These are phyloP conservation scores for Aspergillus campestris DNA, from an alignment of 495 filamentous ascomycete genomes.

Conservation along the genomic window DNA sequence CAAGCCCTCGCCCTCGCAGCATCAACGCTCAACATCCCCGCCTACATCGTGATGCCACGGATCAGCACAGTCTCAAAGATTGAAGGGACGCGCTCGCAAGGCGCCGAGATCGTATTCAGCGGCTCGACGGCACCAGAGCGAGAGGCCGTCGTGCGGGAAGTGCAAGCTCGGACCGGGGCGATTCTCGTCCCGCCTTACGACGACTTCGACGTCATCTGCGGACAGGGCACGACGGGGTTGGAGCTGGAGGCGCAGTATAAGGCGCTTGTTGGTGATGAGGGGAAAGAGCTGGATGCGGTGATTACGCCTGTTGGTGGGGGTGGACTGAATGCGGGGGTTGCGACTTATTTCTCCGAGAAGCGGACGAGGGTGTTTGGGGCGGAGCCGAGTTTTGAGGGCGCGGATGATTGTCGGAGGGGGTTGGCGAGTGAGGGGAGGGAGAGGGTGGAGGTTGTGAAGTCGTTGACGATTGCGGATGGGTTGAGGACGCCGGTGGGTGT, in stretches of 20 bases:
- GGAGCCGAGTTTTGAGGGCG: slow-evolving; percentile 77
- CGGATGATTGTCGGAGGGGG: slow-evolving; percentile 70
- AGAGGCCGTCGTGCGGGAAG: slow-evolving; percentile 60
- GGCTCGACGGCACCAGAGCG: slow-evolving; percentile 74
- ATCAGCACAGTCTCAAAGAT: slow-evolving; percentile 83
- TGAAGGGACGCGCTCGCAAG: slow-evolving; percentile 65
- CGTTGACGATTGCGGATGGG: slow-evolving; percentile 84
- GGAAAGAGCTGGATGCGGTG: slow-evolving; percentile 56
- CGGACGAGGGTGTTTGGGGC: slow-evolving; percentile 74
- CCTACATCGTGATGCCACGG: slow-evolving; percentile 83
- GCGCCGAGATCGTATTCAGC: slow-evolving; percentile 71
- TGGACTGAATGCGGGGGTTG: slow-evolving; percentile 77
- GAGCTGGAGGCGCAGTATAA: slow-evolving; percentile 68
- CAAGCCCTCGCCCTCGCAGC: slow-evolving; percentile 90
- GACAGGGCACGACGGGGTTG: slow-evolving; percentile 82
- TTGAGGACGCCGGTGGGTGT: slow-evolving; percentile 75
- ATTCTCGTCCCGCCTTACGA: slow-evolving; percentile 83
- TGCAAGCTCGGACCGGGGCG: slow-evolving; percentile 63
- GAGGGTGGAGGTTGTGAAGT: slow-evolving; percentile 58
- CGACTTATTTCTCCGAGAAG: slow-evolving; percentile 62
- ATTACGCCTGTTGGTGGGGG: slow-evolving; percentile 85
- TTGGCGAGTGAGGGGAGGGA: slow-evolving; percentile 41
- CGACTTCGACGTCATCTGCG: slow-evolving; percentile 81
- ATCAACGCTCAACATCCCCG: slow-evolving; percentile 50
- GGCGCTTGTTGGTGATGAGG: slow-evolving; percentile 31